Percentiles rank a stretch among this genome's conserved stretches.
phyloP scores from a whole-genome alignment of 352 stramenopile species.

The Globisporangium okanoganense region DNA sequence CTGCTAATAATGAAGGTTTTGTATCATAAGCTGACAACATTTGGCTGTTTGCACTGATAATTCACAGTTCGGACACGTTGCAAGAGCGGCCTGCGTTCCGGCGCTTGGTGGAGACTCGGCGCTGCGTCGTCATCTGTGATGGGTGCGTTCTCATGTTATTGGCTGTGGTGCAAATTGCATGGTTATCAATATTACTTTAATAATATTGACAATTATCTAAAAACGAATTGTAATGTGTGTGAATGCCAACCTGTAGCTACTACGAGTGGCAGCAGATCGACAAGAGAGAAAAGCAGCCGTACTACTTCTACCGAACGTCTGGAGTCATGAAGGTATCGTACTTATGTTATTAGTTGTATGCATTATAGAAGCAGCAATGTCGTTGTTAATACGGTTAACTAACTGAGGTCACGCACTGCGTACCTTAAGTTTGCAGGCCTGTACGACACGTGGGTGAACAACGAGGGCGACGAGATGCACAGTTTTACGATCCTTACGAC shows the following conservation, averaged over 20 bases:
- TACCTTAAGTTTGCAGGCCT: constrained; percentile 72
- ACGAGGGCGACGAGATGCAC: constrained; percentile 62
- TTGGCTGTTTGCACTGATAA: neutral
- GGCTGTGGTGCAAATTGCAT: too few species aligned
- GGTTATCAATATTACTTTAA: too few species aligned
- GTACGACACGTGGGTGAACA: constrained; percentile 79
- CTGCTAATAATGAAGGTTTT: neutral
- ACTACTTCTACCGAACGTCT: constrained; percentile 72
- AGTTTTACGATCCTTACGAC: constrained; percentile 89
- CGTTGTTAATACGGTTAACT: neutral
- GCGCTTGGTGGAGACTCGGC: constrained; percentile 61
- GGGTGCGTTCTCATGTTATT: constrained; percentile 29
- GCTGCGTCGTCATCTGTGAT: constrained; percentile 83
- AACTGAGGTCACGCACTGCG: neutral
- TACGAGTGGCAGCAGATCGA: constrained; percentile 90
- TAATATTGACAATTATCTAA: too few species aligned
- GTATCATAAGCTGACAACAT: neutral
- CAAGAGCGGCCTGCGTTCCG: constrained; percentile 70
- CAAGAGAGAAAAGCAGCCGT: constrained; percentile 88
- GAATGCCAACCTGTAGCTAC: constrained; percentile 34
- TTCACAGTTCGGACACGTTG: constrained; percentile 59
- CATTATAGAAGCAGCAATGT: neutral
- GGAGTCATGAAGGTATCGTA: constrained; percentile 52
- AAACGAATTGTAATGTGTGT: neutral
- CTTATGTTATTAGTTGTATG: too few species aligned